Conservation (phyloP, 1,139 yeast species). For the Spencermartinsiella ligniputridi region DNA sequence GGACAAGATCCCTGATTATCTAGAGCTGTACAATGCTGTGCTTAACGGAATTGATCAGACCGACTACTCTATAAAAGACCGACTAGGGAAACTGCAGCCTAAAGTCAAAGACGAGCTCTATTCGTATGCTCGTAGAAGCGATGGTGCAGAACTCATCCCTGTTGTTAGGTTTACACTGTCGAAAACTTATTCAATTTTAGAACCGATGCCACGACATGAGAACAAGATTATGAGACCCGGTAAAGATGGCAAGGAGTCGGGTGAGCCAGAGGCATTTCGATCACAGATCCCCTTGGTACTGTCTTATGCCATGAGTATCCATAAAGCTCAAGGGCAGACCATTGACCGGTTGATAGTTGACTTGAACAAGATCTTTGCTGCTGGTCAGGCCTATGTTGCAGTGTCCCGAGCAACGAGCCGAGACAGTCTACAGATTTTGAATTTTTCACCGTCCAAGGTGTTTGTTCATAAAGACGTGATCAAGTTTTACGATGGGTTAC, state of each 20-base stretch:
- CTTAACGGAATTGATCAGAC: conserved; percentile 5
- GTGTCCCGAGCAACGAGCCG: conserved; percentile 80
- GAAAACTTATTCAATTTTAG: neutral
- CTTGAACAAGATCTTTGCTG: conserved; percentile 65
- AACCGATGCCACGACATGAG: neutral
- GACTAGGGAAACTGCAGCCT: neutral
- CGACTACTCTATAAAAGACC: neutral
- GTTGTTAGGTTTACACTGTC: neutral
- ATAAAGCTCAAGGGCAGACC: conserved; percentile 91
- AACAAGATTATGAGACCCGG: neutral
- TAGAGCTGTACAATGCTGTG: conserved; percentile 18
- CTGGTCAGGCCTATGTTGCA: conserved; percentile 88
- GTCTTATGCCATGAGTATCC: conserved; percentile 89
- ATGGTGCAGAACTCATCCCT: neutral
- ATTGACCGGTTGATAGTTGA: conserved; percentile 74
- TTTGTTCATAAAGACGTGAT: conserved; percentile 63
- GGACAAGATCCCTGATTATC: conserved; percentile 7
- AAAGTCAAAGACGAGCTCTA: neutral
- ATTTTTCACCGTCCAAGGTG: conserved; percentile 62
- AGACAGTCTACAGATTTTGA: conserved; percentile 66
- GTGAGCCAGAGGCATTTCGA: conserved; percentile 36
- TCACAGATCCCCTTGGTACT: conserved; percentile 67
- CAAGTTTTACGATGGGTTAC: conserved; percentile 52
- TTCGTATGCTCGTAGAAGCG: neutral
- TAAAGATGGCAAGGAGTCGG: conserved; percentile 1